These are phyloP conservation scores for Diaporthe sp. DNA, from an alignment of 2,329 filamentous ascomycete species.

Conservation along the genomic window DNA sequence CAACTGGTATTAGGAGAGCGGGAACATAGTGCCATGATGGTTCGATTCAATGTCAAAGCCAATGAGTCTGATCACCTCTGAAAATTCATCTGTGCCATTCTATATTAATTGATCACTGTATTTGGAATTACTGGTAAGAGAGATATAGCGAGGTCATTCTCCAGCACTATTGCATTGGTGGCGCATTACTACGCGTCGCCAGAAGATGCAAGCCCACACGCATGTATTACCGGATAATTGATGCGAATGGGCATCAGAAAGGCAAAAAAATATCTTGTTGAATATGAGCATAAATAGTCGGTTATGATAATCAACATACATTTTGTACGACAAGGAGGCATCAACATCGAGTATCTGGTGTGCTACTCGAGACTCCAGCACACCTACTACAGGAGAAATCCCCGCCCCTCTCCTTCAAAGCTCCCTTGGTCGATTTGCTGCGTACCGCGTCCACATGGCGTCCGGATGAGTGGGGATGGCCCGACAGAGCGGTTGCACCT, in stretches of 20 bases:
- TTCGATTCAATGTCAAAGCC: not conserved
- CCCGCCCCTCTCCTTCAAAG: not conserved
- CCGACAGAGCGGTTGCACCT: slow-evolving; percentile 30
- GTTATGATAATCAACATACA: not conserved
- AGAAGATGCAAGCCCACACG: not conserved
- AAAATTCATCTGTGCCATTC: not conserved
- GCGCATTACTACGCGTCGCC: not conserved
- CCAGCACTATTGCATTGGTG: not conserved
- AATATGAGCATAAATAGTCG: not conserved
- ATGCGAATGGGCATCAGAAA: not conserved
- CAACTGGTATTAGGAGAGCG: not conserved
- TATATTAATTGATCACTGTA: not conserved
- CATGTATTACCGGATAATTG: not conserved
- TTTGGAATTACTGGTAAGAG: too few species aligned
- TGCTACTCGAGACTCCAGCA: not conserved
- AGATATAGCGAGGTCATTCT: not conserved
- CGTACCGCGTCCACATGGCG: slow-evolving; percentile 13
- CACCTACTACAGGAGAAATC: not conserved
- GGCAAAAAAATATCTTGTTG: not conserved
- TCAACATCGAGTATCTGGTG: not conserved
- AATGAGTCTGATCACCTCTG: not conserved
- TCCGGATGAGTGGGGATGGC: slow-evolving; percentile 22
- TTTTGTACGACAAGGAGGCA: not conserved
- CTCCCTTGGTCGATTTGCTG: not conserved
- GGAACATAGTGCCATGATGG: not conserved